A percentile compares a stretch with the other conserved stretches of the same genome.
These are phyloP conservation scores for Monosporozyma unispora DNA, from an alignment of 805 yeast genomes.

Conservation along the genomic window DNA sequence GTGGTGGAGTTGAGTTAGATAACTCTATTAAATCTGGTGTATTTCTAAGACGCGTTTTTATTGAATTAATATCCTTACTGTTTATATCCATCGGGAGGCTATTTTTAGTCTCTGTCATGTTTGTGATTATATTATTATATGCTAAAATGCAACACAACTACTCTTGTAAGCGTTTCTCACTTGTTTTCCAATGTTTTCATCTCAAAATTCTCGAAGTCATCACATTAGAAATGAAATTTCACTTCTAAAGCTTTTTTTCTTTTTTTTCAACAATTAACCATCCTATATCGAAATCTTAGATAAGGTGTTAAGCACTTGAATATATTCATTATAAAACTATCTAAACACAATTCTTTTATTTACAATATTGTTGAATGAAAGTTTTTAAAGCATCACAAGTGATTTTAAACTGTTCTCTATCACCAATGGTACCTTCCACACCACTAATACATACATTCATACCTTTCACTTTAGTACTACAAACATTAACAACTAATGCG, in stretches of 20 bases:
- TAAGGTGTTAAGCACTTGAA: too few species aligned
- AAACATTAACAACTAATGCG: conserved; percentile 13
- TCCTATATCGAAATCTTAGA: neutral
- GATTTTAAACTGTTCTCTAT: conserved; percentile 2
- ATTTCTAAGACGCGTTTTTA: neutral
- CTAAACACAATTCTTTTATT: too few species aligned
- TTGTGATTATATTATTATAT: too few species aligned
- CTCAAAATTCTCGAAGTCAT: neutral
- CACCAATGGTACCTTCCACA: conserved; percentile 11
- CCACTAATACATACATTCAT: conserved; percentile 15
- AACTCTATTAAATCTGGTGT: neutral
- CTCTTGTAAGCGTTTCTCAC: too few species aligned
- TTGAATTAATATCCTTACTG: neutral
- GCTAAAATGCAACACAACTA: too few species aligned
- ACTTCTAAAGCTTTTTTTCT: neutral
- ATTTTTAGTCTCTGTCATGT: neutral
- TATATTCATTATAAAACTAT: too few species aligned
- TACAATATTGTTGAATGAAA: neutral
- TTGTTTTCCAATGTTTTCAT: too few species aligned
- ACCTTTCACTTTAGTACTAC: conserved; percentile 17
- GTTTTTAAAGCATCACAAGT: neutral
- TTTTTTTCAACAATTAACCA: too few species aligned
- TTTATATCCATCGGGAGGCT: neutral
- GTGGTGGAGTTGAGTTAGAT: neutral
- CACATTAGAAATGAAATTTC: neutral